Percentiles rank a stretch among this genome's conserved stretches.
phyloP scores from a whole-genome alignment of 2,329 filamentous ascomycete species.

The Aureobasidium uvarum region DNA sequence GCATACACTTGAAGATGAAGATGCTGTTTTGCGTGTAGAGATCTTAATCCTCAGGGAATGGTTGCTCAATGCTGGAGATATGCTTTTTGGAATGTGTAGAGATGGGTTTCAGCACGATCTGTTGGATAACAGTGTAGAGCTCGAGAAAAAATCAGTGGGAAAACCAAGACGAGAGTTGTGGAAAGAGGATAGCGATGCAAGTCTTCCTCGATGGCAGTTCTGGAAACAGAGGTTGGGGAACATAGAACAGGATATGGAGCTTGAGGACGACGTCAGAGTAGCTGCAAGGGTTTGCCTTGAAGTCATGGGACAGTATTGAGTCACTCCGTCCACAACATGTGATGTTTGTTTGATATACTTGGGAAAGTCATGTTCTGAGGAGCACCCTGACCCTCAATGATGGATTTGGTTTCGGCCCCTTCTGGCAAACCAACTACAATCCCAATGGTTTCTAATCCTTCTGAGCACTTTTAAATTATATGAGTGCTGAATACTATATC shows the following conservation, averaged over 20 bases:
- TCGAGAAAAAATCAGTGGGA: neutral
- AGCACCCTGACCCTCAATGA: no score
- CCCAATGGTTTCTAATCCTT: no score
- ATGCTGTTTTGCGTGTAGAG: neutral
- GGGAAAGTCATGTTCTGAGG: no score
- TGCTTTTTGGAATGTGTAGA: neutral
- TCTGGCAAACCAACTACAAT: no score
- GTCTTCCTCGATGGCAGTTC: neutral
- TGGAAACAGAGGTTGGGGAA: neutral
- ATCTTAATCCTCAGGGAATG: neutral
- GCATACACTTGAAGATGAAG: neutral
- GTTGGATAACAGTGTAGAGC: neutral
- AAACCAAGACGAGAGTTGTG: neutral
- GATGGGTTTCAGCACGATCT: neutral
- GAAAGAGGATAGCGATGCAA: neutral
- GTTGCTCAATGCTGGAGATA: neutral
- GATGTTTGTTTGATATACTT: no score
- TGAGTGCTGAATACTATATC: no score
- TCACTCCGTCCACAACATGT: no score
- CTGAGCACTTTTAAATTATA: no score
- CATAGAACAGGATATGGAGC: neutral
- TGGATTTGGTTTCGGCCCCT: no score
- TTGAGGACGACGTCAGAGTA: neutral
- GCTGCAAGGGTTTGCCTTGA: neutral
- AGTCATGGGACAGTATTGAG: neutral